A percentile compares a stretch with the other conserved stretches of the same genome.
These are phyloP conservation scores for Neonectria magnoliae DNA, from an alignment of 2,329 filamentous ascomycete genomes.

Conservation along the genomic window DNA sequence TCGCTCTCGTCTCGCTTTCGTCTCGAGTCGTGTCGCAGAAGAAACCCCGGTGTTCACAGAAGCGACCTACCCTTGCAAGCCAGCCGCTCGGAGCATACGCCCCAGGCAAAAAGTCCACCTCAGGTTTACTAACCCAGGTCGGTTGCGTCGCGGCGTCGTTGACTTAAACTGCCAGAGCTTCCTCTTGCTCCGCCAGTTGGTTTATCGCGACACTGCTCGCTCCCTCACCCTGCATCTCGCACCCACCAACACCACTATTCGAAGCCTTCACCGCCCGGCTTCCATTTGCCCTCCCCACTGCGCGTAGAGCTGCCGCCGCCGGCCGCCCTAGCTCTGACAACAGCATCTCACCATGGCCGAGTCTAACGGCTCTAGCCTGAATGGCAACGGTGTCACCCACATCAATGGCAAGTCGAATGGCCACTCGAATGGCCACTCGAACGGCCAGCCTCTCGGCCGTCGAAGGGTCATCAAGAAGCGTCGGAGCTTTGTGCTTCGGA, in stretches of 20 bases:
- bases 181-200: constrained; percentile 25
- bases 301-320: constrained; percentile 22
- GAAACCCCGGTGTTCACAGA: constrained; percentile 19
- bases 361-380: constrained; percentile 45
- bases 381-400: constrained; percentile 54
- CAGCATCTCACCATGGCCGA: constrained; percentile 48
- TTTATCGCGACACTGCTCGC: constrained; percentile 15
- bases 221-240: neutral
- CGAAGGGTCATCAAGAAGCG: constrained; percentile 36
- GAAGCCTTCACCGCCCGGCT: constrained; percentile 23
- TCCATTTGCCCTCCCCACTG: constrained; percentile 21
- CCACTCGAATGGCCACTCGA: constrained; percentile 43
- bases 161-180: constrained; percentile 11
- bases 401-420: constrained; percentile 42
- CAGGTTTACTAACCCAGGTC: neutral
- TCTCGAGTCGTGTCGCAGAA: constrained; percentile 41
- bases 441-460: constrained; percentile 41
- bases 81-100: neutral
- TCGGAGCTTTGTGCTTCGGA: constrained; percentile 47
- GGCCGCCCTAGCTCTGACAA: constrained; percentile 25
- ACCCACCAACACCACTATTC: neutral
- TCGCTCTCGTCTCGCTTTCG: constrained; percentile 33
- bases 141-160: neutral
- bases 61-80: neutral
- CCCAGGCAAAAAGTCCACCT: constrained; percentile 13